Evolutionary conservation across 352 stramenopile species (phyloP).

Genomic region (Phytophthora cryptogea): DNA sequence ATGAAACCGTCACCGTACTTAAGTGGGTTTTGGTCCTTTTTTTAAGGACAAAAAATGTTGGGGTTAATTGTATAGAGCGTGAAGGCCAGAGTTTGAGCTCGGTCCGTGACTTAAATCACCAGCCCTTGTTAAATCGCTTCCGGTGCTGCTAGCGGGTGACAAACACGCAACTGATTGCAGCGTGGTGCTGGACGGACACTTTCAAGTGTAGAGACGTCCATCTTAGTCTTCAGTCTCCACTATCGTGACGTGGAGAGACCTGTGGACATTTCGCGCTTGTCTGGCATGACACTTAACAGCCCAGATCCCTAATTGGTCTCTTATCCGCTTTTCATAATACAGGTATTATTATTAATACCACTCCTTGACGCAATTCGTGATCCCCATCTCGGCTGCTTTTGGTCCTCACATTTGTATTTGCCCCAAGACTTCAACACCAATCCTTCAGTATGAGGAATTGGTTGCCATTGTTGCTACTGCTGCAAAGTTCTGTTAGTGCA

Average conservation of each 20-base stretch:
- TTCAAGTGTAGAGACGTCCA: slow-evolving; percentile 6
- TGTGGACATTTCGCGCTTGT: slow-evolving; percentile 3
- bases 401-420: slow-evolving; percentile 21
- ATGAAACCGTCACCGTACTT: no score
- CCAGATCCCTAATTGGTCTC: slow-evolving; percentile 16
- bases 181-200: slow-evolving; percentile 19
- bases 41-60: no score
- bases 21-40: no score
- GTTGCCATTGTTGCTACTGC: neutral
- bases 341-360: no score
- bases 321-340: slow-evolving; percentile 4
- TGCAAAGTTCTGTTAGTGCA: slow-evolving; percentile 2
- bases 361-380: neutral
- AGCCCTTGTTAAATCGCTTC: neutral
- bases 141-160: slow-evolving; percentile 4
- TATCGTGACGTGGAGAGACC: slow-evolving; percentile 12
- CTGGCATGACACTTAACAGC: slow-evolving; percentile 8
- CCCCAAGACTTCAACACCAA: slow-evolving; percentile 10
- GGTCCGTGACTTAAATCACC: no score
- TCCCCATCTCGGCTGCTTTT: slow-evolving; percentile 5
- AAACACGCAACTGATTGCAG: slow-evolving; percentile 3
- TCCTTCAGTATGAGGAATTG: neutral
- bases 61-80: no score
- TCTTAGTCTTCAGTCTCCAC: slow-evolving; percentile 4
- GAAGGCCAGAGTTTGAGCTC: no score